Base-by-base conservation (phyloP, 2,329 filamentous ascomycete genomes). In the Exophiala dermatitidis region DNA sequence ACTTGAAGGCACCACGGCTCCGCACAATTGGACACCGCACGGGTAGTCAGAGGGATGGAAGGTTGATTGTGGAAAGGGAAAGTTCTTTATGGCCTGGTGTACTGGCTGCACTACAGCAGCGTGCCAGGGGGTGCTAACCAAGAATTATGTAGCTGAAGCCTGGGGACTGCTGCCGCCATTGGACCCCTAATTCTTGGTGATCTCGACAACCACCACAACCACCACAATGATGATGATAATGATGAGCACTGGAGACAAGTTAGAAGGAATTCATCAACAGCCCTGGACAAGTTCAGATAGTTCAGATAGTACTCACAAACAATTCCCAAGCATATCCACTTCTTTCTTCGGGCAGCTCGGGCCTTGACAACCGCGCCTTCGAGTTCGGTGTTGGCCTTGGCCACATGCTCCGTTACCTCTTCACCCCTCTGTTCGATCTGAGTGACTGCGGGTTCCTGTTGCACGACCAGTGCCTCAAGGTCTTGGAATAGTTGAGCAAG, bases 321-420 rank as follows among this genome's bases (percentile, higher is more conserved):
- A 65, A 96, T 88, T 65, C 85, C 83, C 62, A 95, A 73, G 77
- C 90, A 95, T 69, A 87, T 90, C 90, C 90, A 96, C 86, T 96
- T 96, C 89, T 94, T 95, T 75, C 83, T 88, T 63, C 88, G 80
- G 47, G 86, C 88, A 63, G 82, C 81, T 68, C 85, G 79, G 5
- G 91, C 91, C 62, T 88, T 95, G 57, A 79, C 77, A 58, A 95
- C 86, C 8, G 90, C 90, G n/a, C 80, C 80, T 37, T 79, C 83
- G 55, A 97, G 86, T 70, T 96, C 83, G 59, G 82, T 79, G 66
- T 93, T 96, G 60, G 85, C 91, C 69, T 93, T 86, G 65, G 85
- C 82, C 45, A 96, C 80, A 69, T 97, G 88, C 53, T 86, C 83
- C 46, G 87, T 82, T 37, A 93, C 86, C 66, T 95, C 86, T 71